Conservation (phyloP, 106 monocot species). For the Acorus calamus region DNA sequence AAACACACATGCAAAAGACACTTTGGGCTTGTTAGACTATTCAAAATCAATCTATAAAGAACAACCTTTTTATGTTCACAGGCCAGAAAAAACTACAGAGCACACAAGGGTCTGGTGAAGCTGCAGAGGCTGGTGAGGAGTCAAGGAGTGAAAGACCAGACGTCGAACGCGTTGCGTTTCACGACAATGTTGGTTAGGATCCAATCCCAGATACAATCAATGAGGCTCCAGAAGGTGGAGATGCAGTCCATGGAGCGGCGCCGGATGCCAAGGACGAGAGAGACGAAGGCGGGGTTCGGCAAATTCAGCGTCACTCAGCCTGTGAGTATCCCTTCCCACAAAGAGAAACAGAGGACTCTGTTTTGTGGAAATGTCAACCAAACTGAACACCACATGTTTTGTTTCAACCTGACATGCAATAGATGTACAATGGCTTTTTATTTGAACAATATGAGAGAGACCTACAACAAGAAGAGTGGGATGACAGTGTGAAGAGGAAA, state of each 20-base stretch:
- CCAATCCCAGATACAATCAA: constrained; percentile 46
- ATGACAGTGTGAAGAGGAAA: constrained; percentile 61
- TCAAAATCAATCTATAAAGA: too few species aligned
- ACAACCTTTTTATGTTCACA: constrained; percentile 3
- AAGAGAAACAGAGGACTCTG: too few species aligned
- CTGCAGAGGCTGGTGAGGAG: constrained; percentile 65
- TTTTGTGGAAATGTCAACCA: too few species aligned
- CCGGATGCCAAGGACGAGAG: background rate
- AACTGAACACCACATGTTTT: too few species aligned
- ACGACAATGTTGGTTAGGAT: constrained; percentile 69
- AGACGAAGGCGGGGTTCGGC: constrained; percentile 22
- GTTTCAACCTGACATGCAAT: too few species aligned
- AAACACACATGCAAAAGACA: too few species aligned
- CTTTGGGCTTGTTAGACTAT: too few species aligned
- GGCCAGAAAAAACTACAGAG: constrained; percentile 60
- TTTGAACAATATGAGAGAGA: constrained; percentile 30
- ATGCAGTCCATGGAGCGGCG: constrained; percentile 9
- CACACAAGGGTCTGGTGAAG: constrained; percentile 49
- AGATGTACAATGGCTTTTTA: background rate
- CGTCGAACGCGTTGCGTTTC: constrained; percentile 50
- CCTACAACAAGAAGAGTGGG: constrained; percentile 36
- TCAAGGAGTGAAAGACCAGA: constrained; percentile 54
- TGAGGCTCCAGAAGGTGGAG: constrained; percentile 52
- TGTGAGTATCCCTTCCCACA: too few species aligned
- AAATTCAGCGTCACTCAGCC: constrained; percentile 34